Conservation (phyloP, 352 stramenopile genomes). For the Pythium dissimile region DNA sequence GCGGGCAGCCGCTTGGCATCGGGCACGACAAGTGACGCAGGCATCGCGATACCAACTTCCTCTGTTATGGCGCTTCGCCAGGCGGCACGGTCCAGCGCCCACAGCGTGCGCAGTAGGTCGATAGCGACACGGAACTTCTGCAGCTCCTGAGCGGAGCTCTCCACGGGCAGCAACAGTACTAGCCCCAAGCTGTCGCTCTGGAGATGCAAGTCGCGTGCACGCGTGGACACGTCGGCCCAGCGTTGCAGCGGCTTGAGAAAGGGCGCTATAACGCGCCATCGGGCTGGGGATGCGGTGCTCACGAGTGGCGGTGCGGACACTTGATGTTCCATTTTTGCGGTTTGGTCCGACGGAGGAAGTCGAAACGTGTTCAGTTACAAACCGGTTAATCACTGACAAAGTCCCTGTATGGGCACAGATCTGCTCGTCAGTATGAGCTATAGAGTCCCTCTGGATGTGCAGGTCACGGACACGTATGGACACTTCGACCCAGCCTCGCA, state of each 20-base stretch:
- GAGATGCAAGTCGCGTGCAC: constrained; percentile 1
- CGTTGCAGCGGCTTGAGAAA: neutral
- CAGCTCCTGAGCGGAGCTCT: constrained; percentile 1
- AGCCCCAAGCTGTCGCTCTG: constrained; percentile 6
- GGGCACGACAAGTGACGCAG: neutral
- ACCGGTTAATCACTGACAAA: too few relatives aligned
- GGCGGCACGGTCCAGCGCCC: constrained; percentile 2
- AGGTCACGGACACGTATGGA: too few relatives aligned
- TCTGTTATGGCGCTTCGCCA: neutral
- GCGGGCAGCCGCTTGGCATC: neutral
- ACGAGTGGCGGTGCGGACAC: too few relatives aligned
- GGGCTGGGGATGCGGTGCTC: too few relatives aligned
- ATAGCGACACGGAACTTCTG: neutral
- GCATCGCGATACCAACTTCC: neutral
- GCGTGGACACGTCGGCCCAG: neutral
- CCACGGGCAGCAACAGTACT: constrained; percentile 7
- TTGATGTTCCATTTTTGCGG: too few relatives aligned
- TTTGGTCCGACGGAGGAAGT: too few relatives aligned
- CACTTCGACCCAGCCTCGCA: too few relatives aligned
- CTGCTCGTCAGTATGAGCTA: too few relatives aligned
- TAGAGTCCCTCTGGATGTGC: too few relatives aligned
- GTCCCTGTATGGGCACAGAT: too few relatives aligned
- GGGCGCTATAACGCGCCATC: constrained; percentile 1
- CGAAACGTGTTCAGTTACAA: too few relatives aligned
- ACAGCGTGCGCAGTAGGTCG: constrained; percentile 14